A percentile compares a stretch with the other conserved stretches of the same genome.
phyloP scores from a whole-genome alignment of 1,284 basidiomycete species.

The Agaricales sp. region DNA sequence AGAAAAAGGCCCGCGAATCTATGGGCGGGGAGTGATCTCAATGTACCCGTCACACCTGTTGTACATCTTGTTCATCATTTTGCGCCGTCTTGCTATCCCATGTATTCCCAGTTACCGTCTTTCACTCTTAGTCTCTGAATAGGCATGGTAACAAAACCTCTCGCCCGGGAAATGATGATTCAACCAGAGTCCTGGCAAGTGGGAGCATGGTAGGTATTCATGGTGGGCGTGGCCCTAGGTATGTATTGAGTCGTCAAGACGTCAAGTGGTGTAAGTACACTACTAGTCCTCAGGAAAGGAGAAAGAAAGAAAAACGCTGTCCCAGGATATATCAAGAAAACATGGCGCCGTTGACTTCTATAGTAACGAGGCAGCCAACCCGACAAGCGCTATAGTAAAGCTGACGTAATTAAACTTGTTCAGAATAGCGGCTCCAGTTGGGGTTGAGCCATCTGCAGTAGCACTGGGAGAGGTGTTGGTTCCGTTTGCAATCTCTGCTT shows the following conservation, averaged over 20 bases:
- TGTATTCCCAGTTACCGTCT: no score
- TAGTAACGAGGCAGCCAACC: constrained; percentile 11
- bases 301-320: constrained; percentile 2
- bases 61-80: background rate
- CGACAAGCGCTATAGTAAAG: constrained; percentile 18
- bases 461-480: constrained; percentile 14
- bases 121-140: no score
- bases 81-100: background rate
- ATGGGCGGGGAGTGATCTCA: constrained; percentile 25
- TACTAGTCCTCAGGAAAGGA: background rate
- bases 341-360: background rate
- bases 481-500: constrained; percentile 34
- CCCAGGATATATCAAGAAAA: constrained; percentile 1
- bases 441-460: constrained; percentile 17
- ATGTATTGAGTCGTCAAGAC: constrained; percentile 21
- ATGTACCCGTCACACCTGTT: background rate
- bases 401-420: constrained; percentile 20
- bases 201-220: no score
- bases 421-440: constrained; percentile 11
- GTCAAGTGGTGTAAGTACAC: background rate
- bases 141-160: no score
- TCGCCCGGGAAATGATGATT: no score
- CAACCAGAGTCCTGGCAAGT: no score
- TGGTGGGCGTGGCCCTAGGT: background rate
- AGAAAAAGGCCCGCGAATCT: constrained; percentile 53